These are phyloP conservation scores for Teratosphaeria gauchensis DNA, from an alignment of 2,329 filamentous ascomycete genomes.

Conservation along the genomic window DNA sequence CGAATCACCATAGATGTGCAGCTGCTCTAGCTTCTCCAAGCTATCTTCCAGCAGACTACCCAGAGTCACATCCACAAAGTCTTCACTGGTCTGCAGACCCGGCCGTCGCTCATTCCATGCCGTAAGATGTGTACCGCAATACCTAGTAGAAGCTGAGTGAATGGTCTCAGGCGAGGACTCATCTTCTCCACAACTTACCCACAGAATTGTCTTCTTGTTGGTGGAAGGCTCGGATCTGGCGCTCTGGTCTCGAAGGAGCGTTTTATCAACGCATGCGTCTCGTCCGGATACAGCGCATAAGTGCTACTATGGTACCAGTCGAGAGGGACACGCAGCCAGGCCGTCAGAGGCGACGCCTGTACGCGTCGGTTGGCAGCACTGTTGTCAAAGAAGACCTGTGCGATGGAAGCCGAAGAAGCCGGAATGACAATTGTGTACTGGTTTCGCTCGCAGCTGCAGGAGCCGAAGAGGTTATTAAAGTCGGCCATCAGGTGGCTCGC, in stretches of 20 bases:
- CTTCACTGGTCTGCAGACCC: conserved; percentile 53
- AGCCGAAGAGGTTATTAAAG: conserved; percentile 49
- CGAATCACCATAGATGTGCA: conserved; percentile 48
- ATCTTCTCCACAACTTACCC: conserved; percentile 33
- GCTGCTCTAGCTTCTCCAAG: conserved; percentile 60
- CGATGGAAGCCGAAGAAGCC: conserved; percentile 41
- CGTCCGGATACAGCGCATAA: conserved; percentile 67
- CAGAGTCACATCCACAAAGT: conserved; percentile 73
- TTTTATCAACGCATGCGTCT: conserved; percentile 42
- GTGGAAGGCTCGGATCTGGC: conserved; percentile 47
- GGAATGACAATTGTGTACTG: conserved; percentile 68
- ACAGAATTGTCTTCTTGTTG: conserved; percentile 68
- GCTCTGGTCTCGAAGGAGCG: conserved; percentile 33
- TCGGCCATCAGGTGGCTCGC: neutral
- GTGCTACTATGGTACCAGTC: conserved; percentile 71
- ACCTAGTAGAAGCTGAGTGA: conserved; percentile 26
- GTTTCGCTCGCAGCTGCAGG: conserved; percentile 79
- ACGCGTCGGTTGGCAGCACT: conserved; percentile 59
- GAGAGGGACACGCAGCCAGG: conserved; percentile 75
- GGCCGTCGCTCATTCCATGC: conserved; percentile 63
- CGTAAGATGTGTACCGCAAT: conserved; percentile 76
- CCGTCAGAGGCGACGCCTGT: conserved; percentile 62
- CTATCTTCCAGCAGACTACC: conserved; percentile 65
- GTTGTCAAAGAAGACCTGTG: conserved; percentile 67
- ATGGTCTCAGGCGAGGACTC: too few species aligned